These are phyloP conservation scores for Pinus tabuliformis DNA, from an alignment of 75 land plant genomes.

Conservation along the genomic window DNA sequence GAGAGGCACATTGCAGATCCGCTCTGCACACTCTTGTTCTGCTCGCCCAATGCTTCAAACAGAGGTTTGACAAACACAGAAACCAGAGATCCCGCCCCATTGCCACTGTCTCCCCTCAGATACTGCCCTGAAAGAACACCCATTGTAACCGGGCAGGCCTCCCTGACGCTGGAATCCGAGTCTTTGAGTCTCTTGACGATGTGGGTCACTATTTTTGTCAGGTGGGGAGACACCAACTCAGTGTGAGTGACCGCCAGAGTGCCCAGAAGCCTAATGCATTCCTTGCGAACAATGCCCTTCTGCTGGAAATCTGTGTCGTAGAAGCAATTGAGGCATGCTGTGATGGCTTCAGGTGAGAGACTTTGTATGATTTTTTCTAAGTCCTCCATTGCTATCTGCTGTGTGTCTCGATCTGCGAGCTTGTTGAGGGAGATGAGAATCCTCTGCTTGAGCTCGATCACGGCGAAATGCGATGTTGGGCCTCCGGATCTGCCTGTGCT, in stretches of 20 bases:
- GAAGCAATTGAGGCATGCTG: conserved; percentile 69
- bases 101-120: conserved; percentile 31
- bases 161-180: conserved; percentile 63
- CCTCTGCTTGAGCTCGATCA: conserved; percentile 81
- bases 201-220: conserved; percentile 58
- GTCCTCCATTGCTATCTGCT: conserved; percentile 80
- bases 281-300: conserved; percentile 56
- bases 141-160: conserved; percentile 65
- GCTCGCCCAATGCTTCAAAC: conserved; percentile 77
- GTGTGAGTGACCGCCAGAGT: conserved; percentile 37
- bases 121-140: conserved; percentile 47
- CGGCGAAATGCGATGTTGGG: conserved; percentile 57
- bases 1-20: conserved; percentile 82
- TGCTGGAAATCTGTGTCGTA: conserved; percentile 38
- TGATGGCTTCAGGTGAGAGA: conserved; percentile 52
- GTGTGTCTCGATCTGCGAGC: conserved; percentile 87
- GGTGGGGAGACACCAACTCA: conserved; percentile 49
- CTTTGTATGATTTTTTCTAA: conserved; percentile 40
- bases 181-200: conserved; percentile 66
- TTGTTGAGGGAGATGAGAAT: conserved; percentile 65
- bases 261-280: conserved; percentile 51
- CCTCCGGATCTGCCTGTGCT: conserved; percentile 7
- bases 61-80: conserved; percentile 71
- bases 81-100: conserved; percentile 20
- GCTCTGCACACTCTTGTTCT: conserved; percentile 68